Evolutionary conservation across 345 rosid genomes (phyloP).

Genomic region (Leavenworthia alabamica): DNA sequence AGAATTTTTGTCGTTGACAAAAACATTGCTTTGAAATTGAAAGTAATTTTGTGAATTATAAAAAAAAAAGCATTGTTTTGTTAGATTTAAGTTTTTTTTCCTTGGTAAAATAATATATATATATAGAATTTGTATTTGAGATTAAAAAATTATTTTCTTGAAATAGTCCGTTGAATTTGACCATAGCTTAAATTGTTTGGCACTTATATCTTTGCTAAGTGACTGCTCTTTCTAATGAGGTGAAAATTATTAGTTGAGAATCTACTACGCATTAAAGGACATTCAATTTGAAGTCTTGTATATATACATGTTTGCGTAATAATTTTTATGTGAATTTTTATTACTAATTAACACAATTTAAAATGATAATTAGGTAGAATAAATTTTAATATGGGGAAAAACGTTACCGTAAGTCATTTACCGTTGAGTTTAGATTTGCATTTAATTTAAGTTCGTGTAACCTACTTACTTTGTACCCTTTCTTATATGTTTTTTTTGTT

Average conservation of each 20-base stretch:
- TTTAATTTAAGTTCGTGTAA: constrained; percentile 24
- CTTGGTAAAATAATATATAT: background rate
- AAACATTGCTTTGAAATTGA: background rate
- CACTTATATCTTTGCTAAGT: background rate
- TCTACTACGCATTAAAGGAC: background rate
- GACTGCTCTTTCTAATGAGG: background rate
- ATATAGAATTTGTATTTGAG: background rate
- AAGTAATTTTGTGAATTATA: background rate
- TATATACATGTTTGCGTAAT: background rate
- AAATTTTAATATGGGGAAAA: constrained; percentile 4
- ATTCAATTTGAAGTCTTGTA: background rate
- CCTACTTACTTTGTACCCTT: constrained; percentile 22
- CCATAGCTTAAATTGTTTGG: background rate
- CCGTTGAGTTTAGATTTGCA: constrained; percentile 15
- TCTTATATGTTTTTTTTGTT: constrained; percentile 1
- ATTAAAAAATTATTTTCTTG: background rate
- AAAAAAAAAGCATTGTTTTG: constrained; percentile 2
- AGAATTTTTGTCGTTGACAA: no score
- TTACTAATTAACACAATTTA: background rate
- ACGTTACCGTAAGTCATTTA: constrained; percentile 19
- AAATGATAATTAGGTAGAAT: constrained; percentile 1
- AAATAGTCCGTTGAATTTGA: background rate
- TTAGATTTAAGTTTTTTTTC: background rate
- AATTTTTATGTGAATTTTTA: background rate
- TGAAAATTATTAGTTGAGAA: constrained; percentile 7